Evolutionary conservation across 1,284 basidiomycete species (phyloP), one percentile per base, ranked within the genome.

Genomic region (Melampsora americana): DNA sequence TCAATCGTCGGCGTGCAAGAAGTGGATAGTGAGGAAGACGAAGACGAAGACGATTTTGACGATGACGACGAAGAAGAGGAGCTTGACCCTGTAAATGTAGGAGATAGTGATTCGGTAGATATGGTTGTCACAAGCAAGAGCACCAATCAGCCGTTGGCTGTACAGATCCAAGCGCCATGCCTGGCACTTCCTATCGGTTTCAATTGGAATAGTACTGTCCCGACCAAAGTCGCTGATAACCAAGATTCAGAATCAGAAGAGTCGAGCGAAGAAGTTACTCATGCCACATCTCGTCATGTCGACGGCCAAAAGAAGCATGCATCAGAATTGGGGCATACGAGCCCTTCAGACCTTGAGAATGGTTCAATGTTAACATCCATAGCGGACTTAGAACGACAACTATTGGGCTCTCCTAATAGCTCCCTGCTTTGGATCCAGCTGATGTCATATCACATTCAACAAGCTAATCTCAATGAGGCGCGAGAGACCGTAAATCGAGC

Each of bases 401-500:
- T 99, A 46, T 87, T 98, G 35, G 92, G 92, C n/a, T 95, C 95
- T 0, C 96, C 96, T 4, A 94, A 97, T 83, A 97, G 93, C 16
- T 99, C 97, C 0, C 97, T 90, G 84, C 87, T 99, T 56, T 99
- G 96, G 96, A 91, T 99, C 78, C 95, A 97, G 83, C 99, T 95
- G 84, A 98, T 99, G 93, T 95, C 95, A 5, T 96, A 98, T 88
- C 92, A 95, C 79, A 86, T 99, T 5, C 93, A 95, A 80, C 88
- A 99, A 18, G 93, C 94, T 60, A 95, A 99, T 83, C 86, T 98
- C 61, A 93, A 95, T 80, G 94, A 94, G 84, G 96, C 95, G 18
- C 88, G 95, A 48, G 88, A 90, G 81, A 90, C 95, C 66, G 95
- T 90, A 20, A 87, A 88, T 70, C 89, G 93, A 39, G 96, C 95